Base-by-base conservation (phyloP, 1,284 basidiomycete genomes). In the Leccinum laetum region DNA sequence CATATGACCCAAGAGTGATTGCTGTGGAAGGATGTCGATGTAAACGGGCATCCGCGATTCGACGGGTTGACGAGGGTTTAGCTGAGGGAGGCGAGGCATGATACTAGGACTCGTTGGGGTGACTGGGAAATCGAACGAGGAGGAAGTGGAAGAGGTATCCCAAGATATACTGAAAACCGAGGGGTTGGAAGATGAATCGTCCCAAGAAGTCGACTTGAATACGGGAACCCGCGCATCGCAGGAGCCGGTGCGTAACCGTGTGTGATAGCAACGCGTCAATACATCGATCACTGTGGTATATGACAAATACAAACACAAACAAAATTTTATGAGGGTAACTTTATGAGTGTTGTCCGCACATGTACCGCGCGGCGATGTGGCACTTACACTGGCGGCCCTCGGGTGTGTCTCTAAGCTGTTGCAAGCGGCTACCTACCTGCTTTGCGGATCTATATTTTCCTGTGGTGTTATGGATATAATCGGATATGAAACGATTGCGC, bases 401-500 rank as follows among this genome's bases (percentile, higher is more conserved):
- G 68, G 83, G 82, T 4, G 88, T 88, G 75, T 90, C 88, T 70
- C 88, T 79, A 60, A 91, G 81, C 70, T 91, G 89, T 73, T 91
- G 89, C 41, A 91, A 80, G 61, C 89, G 87, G 71, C 87, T 89
- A 60, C 89, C 89, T 53, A 91, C 89, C 75, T 91, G 89, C 73
- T 91, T 91, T 37, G 89, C 84, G 10, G 87, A 87, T 67, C 89
- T 82, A 65, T 81, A 80, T 71, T 87, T 84, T 44, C 89, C 87
- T 2, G 89, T 91, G 65, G 81, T 82, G 53, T 81, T 79, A 71
- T 80, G 84, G 71, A 91, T 90, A 76, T 87, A 86, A 68, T 90
- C 86, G 55, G 89, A 87, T 69, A 91, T 88, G 75, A 90, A 91
- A 59, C 87, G 82, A 77, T 91, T 91, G 63, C 90, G 81, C 81